These are phyloP conservation scores for Starmerella floricola DNA, from an alignment of 805 yeast species.

Conservation along the genomic window DNA sequence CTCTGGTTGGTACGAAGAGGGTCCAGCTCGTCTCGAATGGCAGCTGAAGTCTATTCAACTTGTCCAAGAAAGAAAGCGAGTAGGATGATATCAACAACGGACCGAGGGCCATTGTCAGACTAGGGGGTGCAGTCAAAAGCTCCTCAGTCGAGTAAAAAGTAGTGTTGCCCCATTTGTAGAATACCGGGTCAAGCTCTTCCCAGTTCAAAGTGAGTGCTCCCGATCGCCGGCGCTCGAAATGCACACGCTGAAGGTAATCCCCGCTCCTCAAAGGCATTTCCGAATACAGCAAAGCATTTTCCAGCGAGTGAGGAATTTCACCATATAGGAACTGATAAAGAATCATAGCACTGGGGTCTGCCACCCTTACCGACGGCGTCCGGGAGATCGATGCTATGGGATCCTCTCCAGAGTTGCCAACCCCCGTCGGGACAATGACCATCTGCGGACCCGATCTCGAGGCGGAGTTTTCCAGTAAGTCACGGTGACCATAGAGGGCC, in stretches of 20 bases:
- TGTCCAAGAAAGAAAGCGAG: slow-evolving; percentile 46
- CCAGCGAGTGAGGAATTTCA: slow-evolving; percentile 25
- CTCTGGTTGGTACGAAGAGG: slow-evolving; percentile 61
- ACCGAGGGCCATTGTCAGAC: slow-evolving; percentile 52
- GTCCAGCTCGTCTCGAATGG: slow-evolving; percentile 55
- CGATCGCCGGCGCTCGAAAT: slow-evolving; percentile 31
- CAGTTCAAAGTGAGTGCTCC: slow-evolving; percentile 40
- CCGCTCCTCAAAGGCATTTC: slow-evolving; percentile 38
- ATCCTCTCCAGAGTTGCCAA: background rate
- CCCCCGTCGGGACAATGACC: slow-evolving; percentile 39
- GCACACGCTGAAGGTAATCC: slow-evolving; percentile 50
- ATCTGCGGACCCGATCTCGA: slow-evolving; percentile 39
- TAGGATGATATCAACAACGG: slow-evolving; percentile 51
- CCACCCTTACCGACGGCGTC: background rate
- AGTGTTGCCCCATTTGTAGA: slow-evolving; percentile 47
- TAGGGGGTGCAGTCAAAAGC: slow-evolving; percentile 50
- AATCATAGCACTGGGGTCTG: slow-evolving; percentile 23
- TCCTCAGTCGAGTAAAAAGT: slow-evolving; percentile 54
- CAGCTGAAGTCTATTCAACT: slow-evolving; percentile 41
- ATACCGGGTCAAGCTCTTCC: slow-evolving; percentile 34
- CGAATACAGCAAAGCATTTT: slow-evolving; percentile 26
- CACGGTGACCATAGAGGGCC: slow-evolving; percentile 43
- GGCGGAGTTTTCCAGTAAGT: slow-evolving; percentile 43
- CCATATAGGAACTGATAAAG: slow-evolving; percentile 56
- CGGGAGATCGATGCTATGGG: too few species aligned